A percentile compares a stretch with the other conserved stretches of the same genome.
phyloP scores from a whole-genome alignment of 1,284 basidiomycete genomes.

The Pyrrhoderma lamaoense region DNA sequence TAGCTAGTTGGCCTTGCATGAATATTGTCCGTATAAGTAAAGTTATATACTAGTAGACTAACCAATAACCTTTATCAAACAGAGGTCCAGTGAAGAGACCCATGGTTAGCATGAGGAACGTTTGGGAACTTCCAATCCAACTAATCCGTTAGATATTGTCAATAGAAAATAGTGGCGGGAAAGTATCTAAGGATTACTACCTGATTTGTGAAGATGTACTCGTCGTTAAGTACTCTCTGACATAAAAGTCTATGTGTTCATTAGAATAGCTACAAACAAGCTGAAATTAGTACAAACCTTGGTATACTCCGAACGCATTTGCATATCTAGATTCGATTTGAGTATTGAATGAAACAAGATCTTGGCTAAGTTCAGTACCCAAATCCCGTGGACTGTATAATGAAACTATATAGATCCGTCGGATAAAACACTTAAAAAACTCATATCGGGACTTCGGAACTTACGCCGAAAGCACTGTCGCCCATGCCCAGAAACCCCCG shows the following conservation, averaged over 20 bases:
- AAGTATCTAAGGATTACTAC: neutral
- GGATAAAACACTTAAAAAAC: neutral
- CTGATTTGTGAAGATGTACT: conserved; percentile 15
- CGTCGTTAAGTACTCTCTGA: conserved; percentile 9
- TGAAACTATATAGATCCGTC: conserved; percentile 4
- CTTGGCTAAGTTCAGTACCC: conserved; percentile 1
- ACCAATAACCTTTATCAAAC: conserved; percentile 17
- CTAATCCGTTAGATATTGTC: neutral
- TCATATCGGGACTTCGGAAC: neutral
- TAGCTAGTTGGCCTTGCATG: conserved; percentile 25
- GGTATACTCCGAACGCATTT: conserved; percentile 14
- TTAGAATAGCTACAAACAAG: neutral
- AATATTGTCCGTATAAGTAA: neutral
- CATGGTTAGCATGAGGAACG: conserved; percentile 11
- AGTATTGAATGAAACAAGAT: neutral
- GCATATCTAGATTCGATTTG: conserved; percentile 5
- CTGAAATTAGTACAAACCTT: conserved; percentile 1
- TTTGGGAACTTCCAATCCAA: conserved; percentile 17
- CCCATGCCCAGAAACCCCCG: conserved; percentile 12
- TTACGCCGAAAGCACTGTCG: conserved; percentile 12
- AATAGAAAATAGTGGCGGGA: too few relatives aligned
- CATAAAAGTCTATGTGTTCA: conserved; percentile 16
- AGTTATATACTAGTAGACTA: neutral
- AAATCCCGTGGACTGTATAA: conserved; percentile 14
- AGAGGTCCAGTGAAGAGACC: conserved; percentile 13